These are phyloP conservation scores for Aspergillus saccharolyticus DNA, from an alignment of 495 filamentous ascomycete species.

Conservation along the genomic window DNA sequence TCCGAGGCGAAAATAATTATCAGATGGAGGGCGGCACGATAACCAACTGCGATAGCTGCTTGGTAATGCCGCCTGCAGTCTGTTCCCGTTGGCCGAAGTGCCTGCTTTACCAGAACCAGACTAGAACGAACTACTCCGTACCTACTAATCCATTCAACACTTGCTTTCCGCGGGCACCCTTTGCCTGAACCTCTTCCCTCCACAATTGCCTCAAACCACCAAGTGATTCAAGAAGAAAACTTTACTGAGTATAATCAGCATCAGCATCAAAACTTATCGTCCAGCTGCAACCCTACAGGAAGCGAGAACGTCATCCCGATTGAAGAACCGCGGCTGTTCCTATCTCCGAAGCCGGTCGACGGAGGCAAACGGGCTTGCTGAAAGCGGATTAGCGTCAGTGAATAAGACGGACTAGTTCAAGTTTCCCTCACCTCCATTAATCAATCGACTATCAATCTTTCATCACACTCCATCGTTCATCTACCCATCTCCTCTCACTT, in stretches of 20 bases:
- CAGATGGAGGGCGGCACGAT: conserved; percentile 9
- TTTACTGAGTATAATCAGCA: too few species aligned
- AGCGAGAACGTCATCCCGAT: not conserved
- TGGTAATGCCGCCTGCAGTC: conserved; percentile 7
- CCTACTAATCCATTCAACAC: too few species aligned
- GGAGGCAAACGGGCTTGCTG: conserved; percentile 16
- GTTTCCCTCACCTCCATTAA: conserved; percentile 10
- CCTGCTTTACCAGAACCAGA: not conserved
- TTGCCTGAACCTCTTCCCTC: too few species aligned
- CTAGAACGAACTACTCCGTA: conserved; percentile 5
- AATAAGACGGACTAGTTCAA: not conserved
- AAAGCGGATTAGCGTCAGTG: conserved; percentile 10
- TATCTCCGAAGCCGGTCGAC: conserved; percentile 19
- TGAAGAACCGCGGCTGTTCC: not conserved
- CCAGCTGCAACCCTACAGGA: too few species aligned
- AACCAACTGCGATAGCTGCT: conserved; percentile 3
- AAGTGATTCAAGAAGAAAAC: too few species aligned
- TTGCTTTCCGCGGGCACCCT: not conserved
- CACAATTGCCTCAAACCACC: too few species aligned
- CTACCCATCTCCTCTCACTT: not conserved
- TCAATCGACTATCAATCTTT: conserved; percentile 16
- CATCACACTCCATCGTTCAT: conserved; percentile 9
- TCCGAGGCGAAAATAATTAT: conserved; percentile 6
- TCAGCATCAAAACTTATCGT: too few species aligned
- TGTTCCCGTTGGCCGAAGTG: conserved; percentile 7